Conservation (phyloP, 108 stramenopile species). For the Fistulifera solaris region DNA sequence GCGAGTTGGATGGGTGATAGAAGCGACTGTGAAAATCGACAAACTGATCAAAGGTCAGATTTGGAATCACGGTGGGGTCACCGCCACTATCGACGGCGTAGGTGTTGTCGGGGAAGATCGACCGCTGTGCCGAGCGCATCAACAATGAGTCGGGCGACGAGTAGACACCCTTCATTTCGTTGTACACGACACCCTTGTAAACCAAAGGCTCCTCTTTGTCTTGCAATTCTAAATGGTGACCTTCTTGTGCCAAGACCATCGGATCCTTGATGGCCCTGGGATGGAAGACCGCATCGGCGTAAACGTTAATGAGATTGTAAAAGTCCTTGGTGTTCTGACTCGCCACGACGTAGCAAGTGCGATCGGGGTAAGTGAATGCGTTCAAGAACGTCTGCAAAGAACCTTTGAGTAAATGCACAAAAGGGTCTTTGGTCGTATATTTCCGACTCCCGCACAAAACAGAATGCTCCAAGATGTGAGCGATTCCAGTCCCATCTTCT, state of each 20-base stretch:
- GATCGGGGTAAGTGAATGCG: slow-evolving; percentile 98
- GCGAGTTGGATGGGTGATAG: slow-evolving; percentile 95
- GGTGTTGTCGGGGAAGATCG: slow-evolving; percentile 91
- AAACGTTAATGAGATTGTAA: slow-evolving; percentile 98
- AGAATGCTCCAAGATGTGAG: slow-evolving; percentile 98
- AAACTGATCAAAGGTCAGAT: slow-evolving; percentile 92
- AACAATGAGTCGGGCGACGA: slow-evolving; percentile 86
- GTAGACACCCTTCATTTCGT: slow-evolving; percentile 99
- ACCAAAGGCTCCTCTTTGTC: slow-evolving; percentile 73
- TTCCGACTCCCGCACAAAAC: slow-evolving; percentile 95
- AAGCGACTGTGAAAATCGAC: slow-evolving; percentile 83
- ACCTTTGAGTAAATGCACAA: slow-evolving; percentile 94
- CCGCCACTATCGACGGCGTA: slow-evolving; percentile 95
- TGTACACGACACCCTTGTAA: slow-evolving; percentile 99
- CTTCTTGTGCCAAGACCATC: slow-evolving; percentile 93
- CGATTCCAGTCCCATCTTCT: slow-evolving; percentile 91
- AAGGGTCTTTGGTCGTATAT: slow-evolving; percentile 95
- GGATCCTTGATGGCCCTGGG: slow-evolving; percentile 88
- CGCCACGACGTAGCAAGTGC: slow-evolving; percentile 98
- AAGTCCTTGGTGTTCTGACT: slow-evolving; percentile 96
- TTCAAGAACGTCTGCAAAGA: slow-evolving; percentile 96
- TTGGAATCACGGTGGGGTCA: slow-evolving; percentile 91
- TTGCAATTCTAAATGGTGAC: slow-evolving; percentile 97
- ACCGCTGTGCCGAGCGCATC: slow-evolving; percentile 81
- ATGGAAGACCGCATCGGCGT: slow-evolving; percentile 93